Evolutionary conservation across 2,329 filamentous ascomycete species (phyloP), one percentile per base, ranked within the genome.

Genomic region (Huntiella moniliformis): DNA sequence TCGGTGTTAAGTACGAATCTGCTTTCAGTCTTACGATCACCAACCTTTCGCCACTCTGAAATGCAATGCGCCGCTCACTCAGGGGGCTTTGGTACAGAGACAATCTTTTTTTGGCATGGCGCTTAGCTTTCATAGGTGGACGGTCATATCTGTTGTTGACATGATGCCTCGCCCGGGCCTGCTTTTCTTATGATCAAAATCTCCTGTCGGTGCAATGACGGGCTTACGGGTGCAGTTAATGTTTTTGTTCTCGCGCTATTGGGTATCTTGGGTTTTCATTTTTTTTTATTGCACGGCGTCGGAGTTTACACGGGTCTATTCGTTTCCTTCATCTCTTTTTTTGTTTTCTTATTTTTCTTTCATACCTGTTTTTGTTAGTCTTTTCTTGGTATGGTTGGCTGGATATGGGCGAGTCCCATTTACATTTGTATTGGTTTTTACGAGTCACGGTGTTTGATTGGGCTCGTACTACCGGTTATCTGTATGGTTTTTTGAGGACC

Each of bases 241-340:
- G 47, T 46, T 46, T 46, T 44, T 49, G 40, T 46, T 44, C 39
- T 47, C 38, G 48, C 38, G 48, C 44, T 46, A 40, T 8, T 43
- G 34, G 34, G 40, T 22, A 45, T 46, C 46, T 15, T 17, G 44
- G 44, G 36, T 33, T 49, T 32, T 46, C 40, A 44, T 44, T 46
- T 50, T n/a, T 34, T 12, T 36, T 36, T 36, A n/a, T 42, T 39
- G 48, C 48, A 47, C 48, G 48, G 48, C 48, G 48, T 50, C 44
- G 48, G 48, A 50, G 48, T 50, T 50, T 46, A 28, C 22, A 28
- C 22, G 22, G 22, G 22, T 28, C 10, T 28, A 28, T 28, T 28
- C 22, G 22, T 37, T 46, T 50, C 46, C 48, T 46, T 44, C 44
- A 46, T 46, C 44, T 50, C 37, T 45, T 33, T 40, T 50, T 46